Conservation (phyloP, 768 basidiomycete species). For the Lactifluus rugatus region DNA sequence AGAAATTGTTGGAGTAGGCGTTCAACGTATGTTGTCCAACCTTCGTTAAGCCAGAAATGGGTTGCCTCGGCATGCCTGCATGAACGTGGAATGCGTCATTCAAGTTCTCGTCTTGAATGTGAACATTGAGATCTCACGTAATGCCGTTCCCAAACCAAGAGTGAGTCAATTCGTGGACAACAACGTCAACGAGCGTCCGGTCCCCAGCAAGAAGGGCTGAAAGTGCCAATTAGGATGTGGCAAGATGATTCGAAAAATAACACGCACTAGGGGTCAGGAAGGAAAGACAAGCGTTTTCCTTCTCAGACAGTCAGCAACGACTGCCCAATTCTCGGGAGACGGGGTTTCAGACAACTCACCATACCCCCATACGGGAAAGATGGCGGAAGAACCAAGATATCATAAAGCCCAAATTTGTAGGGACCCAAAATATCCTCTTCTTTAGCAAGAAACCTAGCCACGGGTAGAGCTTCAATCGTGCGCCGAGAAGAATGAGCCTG, state of each 20-base stretch:
- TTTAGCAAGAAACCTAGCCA: constrained; percentile 55
- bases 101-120: no score
- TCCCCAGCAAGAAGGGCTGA: constrained; percentile 80
- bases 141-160: constrained; percentile 92
- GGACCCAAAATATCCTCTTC: constrained; percentile 67
- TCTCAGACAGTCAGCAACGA: constrained; percentile 5
- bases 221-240: neutral
- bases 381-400: constrained; percentile 79
- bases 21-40: constrained; percentile 92
- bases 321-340: neutral
- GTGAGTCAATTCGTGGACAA: constrained; percentile 80
- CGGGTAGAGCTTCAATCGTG: neutral
- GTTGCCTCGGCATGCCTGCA: constrained; percentile 56
- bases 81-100: neutral
- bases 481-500: neutral
- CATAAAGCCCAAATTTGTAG: constrained; percentile 83
- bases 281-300: constrained; percentile 86
- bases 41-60: constrained; percentile 87
- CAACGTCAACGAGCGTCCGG: constrained; percentile 75
- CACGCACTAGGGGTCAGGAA: constrained; percentile 78
- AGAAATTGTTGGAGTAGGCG: constrained; percentile 62
- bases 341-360: constrained; percentile 34
- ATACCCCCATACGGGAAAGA: constrained; percentile 92
- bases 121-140: constrained; percentile 37
- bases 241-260: neutral